Percentiles rank a stretch among this genome's conserved stretches.
Conservation (phyloP, 768 basidiomycete species). For the Lactarius evosmus region DNA sequence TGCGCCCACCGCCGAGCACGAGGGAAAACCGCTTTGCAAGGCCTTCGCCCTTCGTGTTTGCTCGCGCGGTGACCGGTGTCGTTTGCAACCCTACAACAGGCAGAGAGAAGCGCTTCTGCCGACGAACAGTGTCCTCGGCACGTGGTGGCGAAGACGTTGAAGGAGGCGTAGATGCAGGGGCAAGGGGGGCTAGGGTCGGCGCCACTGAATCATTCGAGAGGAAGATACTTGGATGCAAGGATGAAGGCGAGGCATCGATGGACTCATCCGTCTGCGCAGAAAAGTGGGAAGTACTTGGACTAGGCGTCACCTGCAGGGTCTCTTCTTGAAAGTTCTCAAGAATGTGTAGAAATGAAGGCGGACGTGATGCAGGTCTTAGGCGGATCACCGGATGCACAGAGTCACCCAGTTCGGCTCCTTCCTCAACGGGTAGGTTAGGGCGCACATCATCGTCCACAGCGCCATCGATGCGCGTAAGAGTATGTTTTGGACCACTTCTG, state of each 20-base stretch:
- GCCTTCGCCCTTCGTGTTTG: constrained; percentile 38
- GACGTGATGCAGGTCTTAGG: constrained; percentile 39
- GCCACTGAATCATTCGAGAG: constrained; percentile 17
- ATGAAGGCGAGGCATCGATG: constrained; percentile 27
- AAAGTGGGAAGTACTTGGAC: constrained; percentile 33
- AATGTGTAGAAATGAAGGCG: constrained; percentile 64
- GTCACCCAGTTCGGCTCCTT: constrained; percentile 18
- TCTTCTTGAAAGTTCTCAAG: constrained; percentile 55
- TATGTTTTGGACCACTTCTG: constrained; percentile 31
- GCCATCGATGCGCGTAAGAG: constrained; percentile 29
- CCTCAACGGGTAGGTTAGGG: constrained; percentile 9
- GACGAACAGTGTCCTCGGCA: constrained; percentile 58
- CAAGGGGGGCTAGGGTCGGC: not conserved
- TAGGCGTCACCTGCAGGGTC: constrained; percentile 17
- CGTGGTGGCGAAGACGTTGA: constrained; percentile 28
- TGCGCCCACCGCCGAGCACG: constrained; percentile 44
- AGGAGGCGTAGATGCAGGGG: not conserved
- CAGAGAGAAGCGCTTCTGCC: constrained; percentile 68
- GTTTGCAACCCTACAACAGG: constrained; percentile 77
- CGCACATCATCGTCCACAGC: constrained; percentile 11
- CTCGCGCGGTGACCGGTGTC: constrained; percentile 63
- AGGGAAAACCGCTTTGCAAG: constrained; percentile 56
- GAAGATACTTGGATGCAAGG: constrained; percentile 26
- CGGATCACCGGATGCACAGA: constrained; percentile 32
- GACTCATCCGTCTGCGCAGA: constrained; percentile 31